Conservation (phyloP, 495 filamentous ascomycete species). For the Friedmanniomyces endolithicus region DNA sequence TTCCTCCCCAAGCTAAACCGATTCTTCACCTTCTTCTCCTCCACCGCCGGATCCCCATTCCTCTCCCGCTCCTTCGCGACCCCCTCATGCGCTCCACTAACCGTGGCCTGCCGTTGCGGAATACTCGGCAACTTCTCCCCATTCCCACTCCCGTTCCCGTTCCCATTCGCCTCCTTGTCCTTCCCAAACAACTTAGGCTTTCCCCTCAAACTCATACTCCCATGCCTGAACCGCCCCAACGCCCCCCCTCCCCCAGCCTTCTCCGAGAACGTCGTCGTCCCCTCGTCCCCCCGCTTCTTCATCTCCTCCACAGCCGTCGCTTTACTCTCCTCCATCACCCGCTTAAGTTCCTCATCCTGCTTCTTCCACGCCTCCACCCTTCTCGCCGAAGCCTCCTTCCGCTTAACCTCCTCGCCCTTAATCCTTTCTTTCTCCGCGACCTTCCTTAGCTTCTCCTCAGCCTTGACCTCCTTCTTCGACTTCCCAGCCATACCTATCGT, state of each 20-base stretch:
- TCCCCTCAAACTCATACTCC: constrained; percentile 50
- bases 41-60: background rate
- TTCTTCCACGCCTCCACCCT: constrained; percentile 39
- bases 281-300: constrained; percentile 22
- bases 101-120: background rate
- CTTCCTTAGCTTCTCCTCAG: constrained; percentile 31
- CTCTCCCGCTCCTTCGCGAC: background rate
- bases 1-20: constrained; percentile 50
- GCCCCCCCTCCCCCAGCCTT: constrained; percentile 25
- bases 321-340: constrained; percentile 47
- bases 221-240: constrained; percentile 41
- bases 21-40: constrained; percentile 25
- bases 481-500: constrained; percentile 9
- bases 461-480: constrained; percentile 47
- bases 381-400: constrained; percentile 47
- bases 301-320: constrained; percentile 40
- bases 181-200: constrained; percentile 35
- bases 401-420: constrained; percentile 50
- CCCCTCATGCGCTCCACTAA: background rate
- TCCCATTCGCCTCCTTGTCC: constrained; percentile 16
- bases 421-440: constrained; percentile 40
- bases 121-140: constrained; percentile 17
- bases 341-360: constrained; percentile 47
- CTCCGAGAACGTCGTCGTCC: background rate
- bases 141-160: background rate